Evolutionary conservation across 805 yeast genomes (phyloP).

Genomic region (Cyberlindnera sargentensis): DNA sequence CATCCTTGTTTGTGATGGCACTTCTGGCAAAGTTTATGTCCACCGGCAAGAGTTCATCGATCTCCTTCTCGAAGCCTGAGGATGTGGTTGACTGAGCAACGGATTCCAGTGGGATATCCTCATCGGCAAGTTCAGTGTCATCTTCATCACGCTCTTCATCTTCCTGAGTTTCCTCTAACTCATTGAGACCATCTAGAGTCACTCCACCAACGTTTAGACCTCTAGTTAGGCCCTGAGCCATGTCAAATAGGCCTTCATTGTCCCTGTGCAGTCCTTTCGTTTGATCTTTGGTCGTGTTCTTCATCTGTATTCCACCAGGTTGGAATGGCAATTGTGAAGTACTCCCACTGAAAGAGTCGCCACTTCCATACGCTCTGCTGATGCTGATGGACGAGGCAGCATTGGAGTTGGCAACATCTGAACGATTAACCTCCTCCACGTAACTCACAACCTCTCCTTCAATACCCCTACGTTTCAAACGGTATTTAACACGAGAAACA

Average conservation of each 20-base stretch:
- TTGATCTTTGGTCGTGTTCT: constrained; percentile 30
- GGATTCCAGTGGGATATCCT: constrained; percentile 2
- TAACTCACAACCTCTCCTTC: constrained; percentile 59
- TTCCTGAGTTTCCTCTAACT: constrained; percentile 15
- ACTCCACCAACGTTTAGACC: constrained; percentile 38
- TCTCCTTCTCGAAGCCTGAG: constrained; percentile 27
- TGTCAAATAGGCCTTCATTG: constrained; percentile 66
- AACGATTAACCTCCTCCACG: constrained; percentile 52
- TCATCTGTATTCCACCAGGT: constrained; percentile 72
- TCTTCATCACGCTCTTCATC: constrained; percentile 8
- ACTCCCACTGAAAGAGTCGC: constrained; percentile 59
- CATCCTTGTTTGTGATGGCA: constrained; percentile 4
- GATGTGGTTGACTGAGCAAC: not conserved
- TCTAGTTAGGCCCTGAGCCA: constrained; percentile 75
- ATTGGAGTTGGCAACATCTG: constrained; percentile 39
- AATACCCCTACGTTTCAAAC: constrained; percentile 71
- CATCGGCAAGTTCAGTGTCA: not conserved
- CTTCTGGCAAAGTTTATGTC: constrained; percentile 41
- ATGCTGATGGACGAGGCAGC: constrained; percentile 69
- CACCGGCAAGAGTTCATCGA: constrained; percentile 45
- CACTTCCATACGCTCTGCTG: constrained; percentile 57
- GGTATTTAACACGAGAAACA: constrained; percentile 53
- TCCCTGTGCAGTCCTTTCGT: constrained; percentile 52
- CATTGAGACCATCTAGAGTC: constrained; percentile 6
- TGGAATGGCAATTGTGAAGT: constrained; percentile 78